Evolutionary conservation across 495 filamentous ascomycete species (phyloP), one percentile per base, ranked within the genome.

Genomic region (Neurospora terricola): DNA sequence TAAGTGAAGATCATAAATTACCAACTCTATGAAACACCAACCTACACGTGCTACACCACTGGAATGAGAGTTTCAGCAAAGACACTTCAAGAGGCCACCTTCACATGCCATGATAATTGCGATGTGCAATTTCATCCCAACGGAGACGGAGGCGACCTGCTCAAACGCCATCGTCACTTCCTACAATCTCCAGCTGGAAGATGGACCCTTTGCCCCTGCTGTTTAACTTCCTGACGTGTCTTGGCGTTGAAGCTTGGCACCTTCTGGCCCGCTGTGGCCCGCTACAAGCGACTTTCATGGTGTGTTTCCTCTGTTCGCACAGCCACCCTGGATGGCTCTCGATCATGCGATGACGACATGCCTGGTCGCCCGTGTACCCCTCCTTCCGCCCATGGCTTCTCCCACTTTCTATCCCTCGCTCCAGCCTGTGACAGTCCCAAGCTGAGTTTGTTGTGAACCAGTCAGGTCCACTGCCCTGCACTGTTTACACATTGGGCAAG

Each of bases 341-440:
- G 43, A 69, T 75, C 71, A 72, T 70, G 72, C 42, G 74, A 80
- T 80, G 78, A 80, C 78, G 78, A 78, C 78, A 80, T 78, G 74
- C 36, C 42, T 75, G 43, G 69, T 71, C 62, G 36, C 23, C 23
- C 23, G 5, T 45, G 48, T 69, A 59, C 72, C 72, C 68, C 76
- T 62, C 72, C 66, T 74, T 69, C 72, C 70, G 12, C 39, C 21
- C 3, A 66, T 18, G 14, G 27, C 43, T 66, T 45, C 38, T 12
- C n/a, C 59, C 45, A 48, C 62, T 36, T 72, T 72, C 72, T 34
- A 71, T 21, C 54, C 54, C 42, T 66, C 18, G 42, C 54, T 72
- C 68, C 73, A 48, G 71, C 71, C 54, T 62, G 54, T 18, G 54
- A 66, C 54, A 34, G 23, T 66, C 54, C 12, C 27, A 34, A 34